Evolutionary conservation across 306 rosid species (phyloP).

Genomic region (Dicorynia guianensis): DNA sequence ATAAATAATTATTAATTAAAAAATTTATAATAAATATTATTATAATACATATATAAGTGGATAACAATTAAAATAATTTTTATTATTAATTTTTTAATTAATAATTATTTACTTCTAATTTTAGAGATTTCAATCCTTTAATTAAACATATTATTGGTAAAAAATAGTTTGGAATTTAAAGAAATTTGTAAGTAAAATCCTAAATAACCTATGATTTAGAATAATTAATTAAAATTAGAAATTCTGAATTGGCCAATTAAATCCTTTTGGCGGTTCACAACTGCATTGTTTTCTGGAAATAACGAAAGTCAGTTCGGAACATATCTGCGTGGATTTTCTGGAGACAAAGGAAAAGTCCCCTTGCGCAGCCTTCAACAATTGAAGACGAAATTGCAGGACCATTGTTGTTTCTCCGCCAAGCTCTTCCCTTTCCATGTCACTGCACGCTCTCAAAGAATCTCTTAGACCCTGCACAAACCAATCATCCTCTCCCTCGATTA

Average conservation of each 20-base stretch:
- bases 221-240: too few relatives aligned
- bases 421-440: conserved; percentile 58
- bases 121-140: too few relatives aligned
- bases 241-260: neutral
- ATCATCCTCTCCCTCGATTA: conserved; percentile 39
- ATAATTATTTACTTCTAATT: too few relatives aligned
- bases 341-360: neutral
- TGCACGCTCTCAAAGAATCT: conserved; percentile 67
- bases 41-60: too few relatives aligned
- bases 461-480: conserved; percentile 66
- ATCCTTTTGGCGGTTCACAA: neutral
- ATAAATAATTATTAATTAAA: too few relatives aligned
- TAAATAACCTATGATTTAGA: neutral
- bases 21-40: too few relatives aligned
- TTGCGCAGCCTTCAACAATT: neutral
- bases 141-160: too few relatives aligned
- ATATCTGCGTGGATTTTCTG: neutral
- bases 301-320: neutral
- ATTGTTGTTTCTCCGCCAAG: neutral
- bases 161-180: too few relatives aligned
- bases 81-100: too few relatives aligned
- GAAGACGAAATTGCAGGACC: neutral
- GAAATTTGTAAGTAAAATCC: neutral
- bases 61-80: too few relatives aligned
- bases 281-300: neutral